Evolutionary conservation across 2,329 filamentous ascomycete species (phyloP), one percentile per base, ranked within the genome.

Genomic region (Trichoderma sp.): DNA sequence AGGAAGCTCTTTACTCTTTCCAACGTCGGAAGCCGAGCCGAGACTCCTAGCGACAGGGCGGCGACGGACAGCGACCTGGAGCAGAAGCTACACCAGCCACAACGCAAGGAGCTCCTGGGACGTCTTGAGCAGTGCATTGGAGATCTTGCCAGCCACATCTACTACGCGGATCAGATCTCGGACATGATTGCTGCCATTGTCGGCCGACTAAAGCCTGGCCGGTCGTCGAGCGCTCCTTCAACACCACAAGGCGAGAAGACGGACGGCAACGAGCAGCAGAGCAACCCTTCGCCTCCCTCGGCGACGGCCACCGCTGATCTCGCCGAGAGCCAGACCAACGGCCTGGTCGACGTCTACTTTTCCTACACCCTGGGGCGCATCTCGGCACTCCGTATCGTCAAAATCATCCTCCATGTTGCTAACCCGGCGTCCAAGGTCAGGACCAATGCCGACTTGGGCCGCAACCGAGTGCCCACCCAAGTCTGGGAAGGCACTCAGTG

Each of bases 401-500:
- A 94, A 79, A 89, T 90, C 50, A 94, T 98, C 70, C 84, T 99
- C 23, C 82, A 91, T 23, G 92, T 97, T 26, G 94, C 95, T 3
- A 97, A 97, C 77, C 87, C 87, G 55, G 87, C 87, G 74, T 87
- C 86, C 26, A 89, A 86, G 75, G 83, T 86, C 72, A 85, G 84
- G 75, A 87, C 87, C 74, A 90, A 86, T 78, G 86, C 85, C 66
- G 88, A 88, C 34, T 87, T 96, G 66, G 89, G 90, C 6, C 88
- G 94, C 74, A 93, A 92, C 79, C 89, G 86, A 53, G 93, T 97
- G 1, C 91, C 93, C 0, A 86, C 97, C 9, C 88, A 92, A 69
- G 92, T 95, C 0, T 99, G 96, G 96, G 95, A 98, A 80, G 94
- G 93, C n/a, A 97, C 95, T 0, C 94, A 98, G 73, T 97, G 94